Base-by-base conservation (phyloP, 257 asterid genomes). In the Jaltomata sinuosa region DNA sequence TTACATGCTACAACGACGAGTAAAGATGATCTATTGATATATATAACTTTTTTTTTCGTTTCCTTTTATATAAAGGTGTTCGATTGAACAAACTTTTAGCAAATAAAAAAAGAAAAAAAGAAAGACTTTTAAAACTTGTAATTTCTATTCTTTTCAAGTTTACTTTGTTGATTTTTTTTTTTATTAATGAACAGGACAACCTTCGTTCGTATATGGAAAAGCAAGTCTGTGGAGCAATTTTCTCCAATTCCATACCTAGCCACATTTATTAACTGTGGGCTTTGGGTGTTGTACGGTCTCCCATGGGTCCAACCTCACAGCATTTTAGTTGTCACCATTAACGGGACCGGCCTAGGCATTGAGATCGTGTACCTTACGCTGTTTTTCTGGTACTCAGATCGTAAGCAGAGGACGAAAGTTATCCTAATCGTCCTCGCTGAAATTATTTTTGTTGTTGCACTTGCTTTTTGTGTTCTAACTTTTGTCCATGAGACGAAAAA, bases 201-300 rank as follows among this genome's bases (percentile, higher is more conserved):
- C 14, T 94, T 95, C 65, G 45, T 84, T 19, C 84, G 80, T 5
- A 94, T 95, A 88, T 89, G 94, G 89, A 95, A 91, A 94, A 92
- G 86, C 59, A 90, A 71, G 81, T 87, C 95, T 0, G 99, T 95
- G 87, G 97, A 92, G 80, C 94, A 94, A 27, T 95, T 91, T 92
- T 95, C 97, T 1, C 87, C 97, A 8, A n/a, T 90, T 14, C 99
- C 99, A 1, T 95, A 95, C 86, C 84, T 95, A 0, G 97, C 97
- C 15, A 94, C 99, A 11, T 92, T 95, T 3, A 21, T 91, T 2
- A 95, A 95, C 88, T 95, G 99, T 74, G 94, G 88, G 15, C 89
- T 95, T 0, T 95, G 99, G 99, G 87, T 93, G 54, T 87, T 94
- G 62, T 95, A 95, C 62, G 99, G 99, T 1, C 89, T 94, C 84